Conservation (phyloP, 805 yeast genomes). For the Pichia cabralensis region DNA sequence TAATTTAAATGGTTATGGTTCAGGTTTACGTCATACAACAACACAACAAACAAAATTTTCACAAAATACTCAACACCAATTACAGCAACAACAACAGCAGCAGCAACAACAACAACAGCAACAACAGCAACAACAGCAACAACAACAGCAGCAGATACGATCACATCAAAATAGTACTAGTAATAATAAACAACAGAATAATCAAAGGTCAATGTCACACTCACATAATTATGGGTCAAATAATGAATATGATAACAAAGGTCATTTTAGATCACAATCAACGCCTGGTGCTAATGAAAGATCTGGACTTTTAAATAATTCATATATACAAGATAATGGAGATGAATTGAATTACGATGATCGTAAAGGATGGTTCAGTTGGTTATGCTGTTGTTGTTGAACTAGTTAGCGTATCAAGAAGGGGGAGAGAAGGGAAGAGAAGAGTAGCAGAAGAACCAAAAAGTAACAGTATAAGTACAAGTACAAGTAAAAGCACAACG, state of each 20-base stretch:
- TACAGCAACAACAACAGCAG: conserved; percentile 8
- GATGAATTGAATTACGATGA: neutral
- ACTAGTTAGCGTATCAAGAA: too few relatives aligned
- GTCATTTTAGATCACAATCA: conserved; percentile 2
- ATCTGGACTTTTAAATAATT: conserved; percentile 1
- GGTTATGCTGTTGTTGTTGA: conserved; percentile 6
- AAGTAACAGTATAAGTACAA: too few relatives aligned
- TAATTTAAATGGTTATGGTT: conserved; percentile 72
- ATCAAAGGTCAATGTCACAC: conserved; percentile 1
- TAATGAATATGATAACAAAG: neutral
- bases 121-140: conserved; percentile 2
- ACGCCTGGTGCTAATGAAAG: conserved; percentile 4
- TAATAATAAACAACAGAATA: conserved; percentile 1
- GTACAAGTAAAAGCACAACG: too few relatives aligned
- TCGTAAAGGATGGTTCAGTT: neutral
- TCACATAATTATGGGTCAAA: neutral
- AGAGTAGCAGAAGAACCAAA: too few relatives aligned
- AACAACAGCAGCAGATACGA: neutral
- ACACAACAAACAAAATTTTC: conserved; percentile 1
- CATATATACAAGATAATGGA: neutral
- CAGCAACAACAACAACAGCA: conserved; percentile 10
- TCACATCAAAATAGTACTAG: neutral
- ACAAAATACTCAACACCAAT: conserved; percentile 7
- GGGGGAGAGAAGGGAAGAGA: too few relatives aligned
- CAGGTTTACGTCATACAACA: conserved; percentile 13